Evolutionary conservation across 2,329 filamentous ascomycete genomes (phyloP), one percentile per base, ranked within the genome.

Genomic region (Sporothrix mexicana): DNA sequence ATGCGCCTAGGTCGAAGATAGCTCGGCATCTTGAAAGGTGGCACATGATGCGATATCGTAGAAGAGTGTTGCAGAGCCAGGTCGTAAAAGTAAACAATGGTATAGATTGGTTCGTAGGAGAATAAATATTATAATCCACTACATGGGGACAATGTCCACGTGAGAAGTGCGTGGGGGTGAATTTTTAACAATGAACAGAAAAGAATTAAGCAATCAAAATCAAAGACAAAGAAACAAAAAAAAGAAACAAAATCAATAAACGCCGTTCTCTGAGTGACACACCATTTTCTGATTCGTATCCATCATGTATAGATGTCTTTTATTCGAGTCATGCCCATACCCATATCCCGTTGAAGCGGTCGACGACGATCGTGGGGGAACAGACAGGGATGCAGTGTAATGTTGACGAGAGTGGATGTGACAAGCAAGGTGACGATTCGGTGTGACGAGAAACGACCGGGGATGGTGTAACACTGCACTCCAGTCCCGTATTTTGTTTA

Each of bases 321-420:
- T 36, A 5, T 13, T 64, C 59, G 59, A 64, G 59, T 45, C 36
- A 45, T 64, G 36, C 36, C 10, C n/a, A n/a, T n/a, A n/a, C n/a
- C 59, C 36, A 45, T 64, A 10, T 20, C 23, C 36, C 41, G 36
- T 7, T 1, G 36, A 10, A 23, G 17, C 8, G 20, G 59, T 61
- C 10, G 59, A 45, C 36, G 17, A 20, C 20, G 59, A 23, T 20
- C 59, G 36, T 45, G 59, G 59, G 36, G 36, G 36, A 45, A n/a
- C 10, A 23, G 41, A 64, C 59, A 45, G 59, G 59, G 59, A 64
- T 64, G n/a, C n/a, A 64, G 59, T 64, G 59, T 64, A 36, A 64
- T 64, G 59, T 17, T 36, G 36, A 45, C 10, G 5, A 55, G 20
- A 25, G 51, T 55, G n/a, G 51, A 55, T 64, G 59, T 43, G 59